Percentiles rank a stretch among this genome's conserved stretches.
phyloP scores from a whole-genome alignment of 1,284 basidiomycete genomes.

The Sanghuangporus baumii region DNA sequence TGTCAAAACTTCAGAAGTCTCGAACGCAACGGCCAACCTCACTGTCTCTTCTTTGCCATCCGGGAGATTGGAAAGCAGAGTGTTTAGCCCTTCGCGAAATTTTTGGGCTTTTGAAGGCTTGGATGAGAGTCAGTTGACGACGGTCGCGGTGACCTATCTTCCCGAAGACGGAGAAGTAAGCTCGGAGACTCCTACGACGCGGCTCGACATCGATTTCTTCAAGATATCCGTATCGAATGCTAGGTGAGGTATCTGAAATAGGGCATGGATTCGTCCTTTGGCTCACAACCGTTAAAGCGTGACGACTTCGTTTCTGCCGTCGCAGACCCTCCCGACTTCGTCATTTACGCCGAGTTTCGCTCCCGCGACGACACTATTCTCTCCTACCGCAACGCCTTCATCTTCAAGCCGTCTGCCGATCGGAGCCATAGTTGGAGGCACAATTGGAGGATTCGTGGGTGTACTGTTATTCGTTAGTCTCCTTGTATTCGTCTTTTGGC shows the following conservation, averaged over 20 bases:
- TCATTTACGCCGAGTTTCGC: slow-evolving; percentile 31
- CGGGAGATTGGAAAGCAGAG: slow-evolving; percentile 23
- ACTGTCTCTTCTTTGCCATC: slow-evolving; percentile 36
- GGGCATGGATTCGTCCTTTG: neutral
- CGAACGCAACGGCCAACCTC: slow-evolving; percentile 47
- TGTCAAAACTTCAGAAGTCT: slow-evolving; percentile 36
- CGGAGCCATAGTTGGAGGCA: slow-evolving; percentile 32
- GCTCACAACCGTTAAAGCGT: slow-evolving; percentile 23
- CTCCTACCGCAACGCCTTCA: slow-evolving; percentile 16
- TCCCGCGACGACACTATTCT: slow-evolving; percentile 17
- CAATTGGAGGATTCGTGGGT: slow-evolving; percentile 24
- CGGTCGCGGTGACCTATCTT: slow-evolving; percentile 39
- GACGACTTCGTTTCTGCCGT: slow-evolving; percentile 36
- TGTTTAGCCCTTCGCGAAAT: slow-evolving; percentile 28
- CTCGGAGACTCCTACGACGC: slow-evolving; percentile 19
- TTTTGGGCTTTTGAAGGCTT: slow-evolving; percentile 34
- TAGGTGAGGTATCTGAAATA: slow-evolving; percentile 29
- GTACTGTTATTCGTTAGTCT: slow-evolving; percentile 33
- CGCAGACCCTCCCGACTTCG: slow-evolving; percentile 35
- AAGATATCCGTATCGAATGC: slow-evolving; percentile 34
- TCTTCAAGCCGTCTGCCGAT: slow-evolving; percentile 31
- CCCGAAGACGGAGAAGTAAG: slow-evolving; percentile 17
- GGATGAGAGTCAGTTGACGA: slow-evolving; percentile 33
- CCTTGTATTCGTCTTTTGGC: slow-evolving; percentile 30
- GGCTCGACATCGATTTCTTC: slow-evolving; percentile 38